Evolutionary conservation across 345 rosid genomes (phyloP).

Genomic region (Gossypium arboreum): DNA sequence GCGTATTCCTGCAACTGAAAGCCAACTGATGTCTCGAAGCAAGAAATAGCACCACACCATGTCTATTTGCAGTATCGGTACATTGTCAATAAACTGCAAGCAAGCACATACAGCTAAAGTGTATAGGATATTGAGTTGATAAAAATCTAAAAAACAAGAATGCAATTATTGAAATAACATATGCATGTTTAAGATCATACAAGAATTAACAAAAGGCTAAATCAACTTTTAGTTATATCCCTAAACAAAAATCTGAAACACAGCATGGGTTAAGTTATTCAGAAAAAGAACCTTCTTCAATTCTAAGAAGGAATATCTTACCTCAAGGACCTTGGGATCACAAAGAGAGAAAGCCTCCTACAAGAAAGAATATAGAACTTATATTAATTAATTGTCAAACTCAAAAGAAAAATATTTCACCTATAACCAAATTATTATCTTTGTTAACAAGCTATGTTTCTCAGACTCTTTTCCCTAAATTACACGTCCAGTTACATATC

Average conservation of each 20-base stretch:
- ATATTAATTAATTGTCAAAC: constrained; percentile 8
- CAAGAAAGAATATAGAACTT: constrained; percentile 7
- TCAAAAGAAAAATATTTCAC: not conserved
- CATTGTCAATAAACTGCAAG: constrained; percentile 77
- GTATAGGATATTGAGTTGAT: not conserved
- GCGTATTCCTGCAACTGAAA: constrained; percentile 82
- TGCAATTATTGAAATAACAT: not conserved
- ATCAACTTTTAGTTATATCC: not conserved
- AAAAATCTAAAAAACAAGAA: not conserved
- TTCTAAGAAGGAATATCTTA: constrained; percentile 27
- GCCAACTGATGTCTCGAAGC: constrained; percentile 79
- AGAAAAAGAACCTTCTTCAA: not conserved
- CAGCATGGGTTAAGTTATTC: constrained; percentile 7
- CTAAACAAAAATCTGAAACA: not conserved
- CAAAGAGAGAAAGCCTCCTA: constrained; percentile 93
- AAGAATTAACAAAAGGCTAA: not conserved
- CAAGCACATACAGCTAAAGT: constrained; percentile 16
- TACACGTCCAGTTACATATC: not conserved
- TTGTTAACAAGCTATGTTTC: not conserved
- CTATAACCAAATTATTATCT: not conserved
- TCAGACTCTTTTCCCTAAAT: too few relatives aligned
- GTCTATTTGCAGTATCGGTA: constrained; percentile 91
- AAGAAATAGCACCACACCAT: constrained; percentile 97
- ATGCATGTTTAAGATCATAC: not conserved
- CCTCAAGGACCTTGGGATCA: constrained; percentile 78